Conservation (phyloP, 1,139 yeast genomes). For the Oligophagozyma castellii region DNA sequence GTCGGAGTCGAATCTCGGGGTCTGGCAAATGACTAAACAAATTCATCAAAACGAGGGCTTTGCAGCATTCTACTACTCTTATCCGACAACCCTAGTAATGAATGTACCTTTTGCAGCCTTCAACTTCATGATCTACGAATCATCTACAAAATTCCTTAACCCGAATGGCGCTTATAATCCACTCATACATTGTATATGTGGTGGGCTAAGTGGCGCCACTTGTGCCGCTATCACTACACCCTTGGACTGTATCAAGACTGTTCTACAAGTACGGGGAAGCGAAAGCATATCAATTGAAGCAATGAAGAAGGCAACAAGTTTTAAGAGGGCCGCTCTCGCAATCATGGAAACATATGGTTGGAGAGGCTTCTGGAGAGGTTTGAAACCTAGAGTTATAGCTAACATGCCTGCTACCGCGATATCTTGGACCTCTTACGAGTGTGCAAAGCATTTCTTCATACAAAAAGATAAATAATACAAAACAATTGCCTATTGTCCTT, state of each 20-base stretch:
- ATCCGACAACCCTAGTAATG: constrained; percentile 88
- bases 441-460: constrained; percentile 60
- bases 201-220: constrained; percentile 91
- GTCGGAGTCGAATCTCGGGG: constrained; percentile 22
- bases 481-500: no score
- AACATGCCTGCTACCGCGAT: constrained; percentile 96
- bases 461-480: no score
- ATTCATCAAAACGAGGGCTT: constrained; percentile 70
- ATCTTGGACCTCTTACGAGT: constrained; percentile 96
- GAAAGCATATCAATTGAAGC: constrained; percentile 29
- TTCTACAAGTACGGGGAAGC: constrained; percentile 45
- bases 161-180: constrained; percentile 79
- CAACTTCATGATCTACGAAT: constrained; percentile 88
- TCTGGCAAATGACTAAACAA: constrained; percentile 27
- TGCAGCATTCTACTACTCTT: constrained; percentile 75
- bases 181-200: constrained; percentile 79
- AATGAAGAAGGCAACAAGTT: constrained; percentile 52
- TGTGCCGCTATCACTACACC: constrained; percentile 97
- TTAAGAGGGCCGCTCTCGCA: constrained; percentile 56
- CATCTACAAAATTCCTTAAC: constrained; percentile 60
- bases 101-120: constrained; percentile 93
- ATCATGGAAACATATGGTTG: constrained; percentile 55
- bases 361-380: constrained; percentile 66
- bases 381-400: constrained; percentile 82
- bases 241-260: constrained; percentile 85